Evolutionary conservation across 108 stramenopile species (phyloP), one percentile per base, ranked within the genome.

Genomic region (Conticribra guillardii): DNA sequence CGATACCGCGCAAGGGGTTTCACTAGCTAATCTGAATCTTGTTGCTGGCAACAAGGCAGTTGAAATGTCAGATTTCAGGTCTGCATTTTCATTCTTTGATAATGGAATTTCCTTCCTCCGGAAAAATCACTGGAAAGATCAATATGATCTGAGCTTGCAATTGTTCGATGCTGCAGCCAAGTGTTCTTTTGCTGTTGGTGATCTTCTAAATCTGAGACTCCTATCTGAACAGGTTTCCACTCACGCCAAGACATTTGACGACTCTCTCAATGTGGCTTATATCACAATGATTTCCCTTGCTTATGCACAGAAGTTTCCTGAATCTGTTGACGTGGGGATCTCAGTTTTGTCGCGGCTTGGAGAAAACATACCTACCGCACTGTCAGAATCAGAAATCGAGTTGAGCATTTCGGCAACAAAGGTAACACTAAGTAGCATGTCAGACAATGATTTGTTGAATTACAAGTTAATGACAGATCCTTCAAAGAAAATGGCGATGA

Each of bases 21-120:
- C 7, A 9, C 32, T 72, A 0, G 70, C 70, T 15, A 26, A 60
- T 3, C 37, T 71, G n/a, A 69, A 69, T 60, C 22, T 72, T 9
- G 18, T 19, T 16, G 76, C 76, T n/a, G 76, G 76, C 4, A 61
- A 78, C n/a, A 78, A 48, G 27, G 62, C 76, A 17, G 63, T 78
- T 31, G 33, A 34, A n/a, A 58, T 59, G 52, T 70, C 76, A 14
- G 61, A 64, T 48, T 77, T 49, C 31, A 1, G 22, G 15, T 29
- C 74, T 27, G 74, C 74, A 2, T 58, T 29, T 26, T 15, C 26
- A 8, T 76, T 60, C 48, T 64, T 76, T 32, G 45, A 63, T 8
- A 18, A 64, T 29, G 76, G 76, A 19, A 71, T 77, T 1, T 14
- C 30, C 0, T 67, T 73, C 49, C 64, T 73, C 4, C 64, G 37